Evolutionary conservation across 2,329 filamentous ascomycete genomes (phyloP), one percentile per base, ranked within the genome.

Genomic region (Alternaria sp.): DNA sequence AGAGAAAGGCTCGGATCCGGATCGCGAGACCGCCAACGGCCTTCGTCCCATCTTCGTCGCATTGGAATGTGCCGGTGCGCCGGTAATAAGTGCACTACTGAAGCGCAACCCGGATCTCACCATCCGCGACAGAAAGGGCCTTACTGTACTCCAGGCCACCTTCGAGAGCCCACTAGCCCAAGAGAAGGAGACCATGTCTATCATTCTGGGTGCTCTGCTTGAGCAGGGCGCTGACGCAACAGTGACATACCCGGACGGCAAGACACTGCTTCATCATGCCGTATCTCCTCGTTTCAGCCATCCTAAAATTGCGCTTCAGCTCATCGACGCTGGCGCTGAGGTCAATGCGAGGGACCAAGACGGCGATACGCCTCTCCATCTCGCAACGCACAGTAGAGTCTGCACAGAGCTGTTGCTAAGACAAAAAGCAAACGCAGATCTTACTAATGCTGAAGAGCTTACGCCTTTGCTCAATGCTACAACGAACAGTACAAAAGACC

Each of bases 221-320:
- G 66, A 70, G 2, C 66, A 69, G 28, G 73, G 71, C 19, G 75
- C 72, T 1, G 67, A 77, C 59, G 46, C 67, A 9, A 57, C 32
- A 9, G 66, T 69, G 10, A 66, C 52, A 19, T 78, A 75, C 50
- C 50, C 69, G 1, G 72, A 78, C 53, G 73, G 75, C 26, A 72
- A 68, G 50, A 78, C 73, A 12, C 59, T 78, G 15, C 71, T 79
- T 28, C 77, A 79, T 62, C 69, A 65, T 30, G 67, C 66, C 13
- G 75, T 77, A 6, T 62, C 56, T 25, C 46, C 67, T 21, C 53
- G 53, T n/a, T 57, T 65, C 15, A 64, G 68, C 23, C 56, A 72
- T 15, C 49, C 66, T 6, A 72, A 66, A 43, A 64, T 75, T 15
- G 71, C 68, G 15, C 68, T 69, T 25, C 46, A 66, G 30, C 67